phyloP scores from a whole-genome alignment of 129 eudicot species.

The Flaveria trinervia region DNA sequence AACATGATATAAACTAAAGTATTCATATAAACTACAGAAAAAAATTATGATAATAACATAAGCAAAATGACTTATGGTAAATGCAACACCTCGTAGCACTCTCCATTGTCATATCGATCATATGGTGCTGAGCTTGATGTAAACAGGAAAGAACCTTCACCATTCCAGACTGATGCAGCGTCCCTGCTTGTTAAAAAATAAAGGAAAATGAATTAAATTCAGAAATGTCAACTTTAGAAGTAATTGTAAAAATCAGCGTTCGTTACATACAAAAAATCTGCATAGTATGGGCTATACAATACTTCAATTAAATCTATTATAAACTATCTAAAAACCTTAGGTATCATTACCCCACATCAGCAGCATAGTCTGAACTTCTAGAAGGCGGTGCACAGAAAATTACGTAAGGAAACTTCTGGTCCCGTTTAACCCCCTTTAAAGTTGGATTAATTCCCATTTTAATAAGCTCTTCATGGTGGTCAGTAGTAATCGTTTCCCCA shows the following conservation, averaged over 20 bases:
- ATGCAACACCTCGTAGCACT: conserved; percentile 73
- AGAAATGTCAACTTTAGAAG: background rate
- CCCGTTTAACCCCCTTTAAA: conserved; percentile 52
- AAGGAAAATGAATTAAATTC: conserved; percentile 3
- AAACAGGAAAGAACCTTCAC: conserved; percentile 88
- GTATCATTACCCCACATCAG: conserved; percentile 67
- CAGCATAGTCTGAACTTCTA: conserved; percentile 65
- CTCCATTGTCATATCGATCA: conserved; percentile 86
- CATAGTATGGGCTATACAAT: background rate
- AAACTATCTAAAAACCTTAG: background rate
- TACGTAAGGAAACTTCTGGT: conserved; percentile 71
- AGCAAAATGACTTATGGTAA: conserved; percentile 17
- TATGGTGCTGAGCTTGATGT: conserved; percentile 97
- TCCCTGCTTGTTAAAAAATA: conserved; percentile 47
- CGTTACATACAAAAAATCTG: background rate
- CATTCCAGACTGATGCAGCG: conserved; percentile 81
- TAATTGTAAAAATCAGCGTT: background rate
- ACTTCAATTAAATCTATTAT: background rate
- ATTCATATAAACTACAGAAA: background rate
- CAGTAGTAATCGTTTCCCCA: conserved; percentile 75
- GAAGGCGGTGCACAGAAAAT: conserved; percentile 97
- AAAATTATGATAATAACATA: background rate
- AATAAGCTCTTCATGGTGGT: conserved; percentile 86
- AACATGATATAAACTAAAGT: background rate
- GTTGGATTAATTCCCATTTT: conserved; percentile 75